phyloP scores from a whole-genome alignment of 768 basidiomycete genomes.

The Trametes elegans region DNA sequence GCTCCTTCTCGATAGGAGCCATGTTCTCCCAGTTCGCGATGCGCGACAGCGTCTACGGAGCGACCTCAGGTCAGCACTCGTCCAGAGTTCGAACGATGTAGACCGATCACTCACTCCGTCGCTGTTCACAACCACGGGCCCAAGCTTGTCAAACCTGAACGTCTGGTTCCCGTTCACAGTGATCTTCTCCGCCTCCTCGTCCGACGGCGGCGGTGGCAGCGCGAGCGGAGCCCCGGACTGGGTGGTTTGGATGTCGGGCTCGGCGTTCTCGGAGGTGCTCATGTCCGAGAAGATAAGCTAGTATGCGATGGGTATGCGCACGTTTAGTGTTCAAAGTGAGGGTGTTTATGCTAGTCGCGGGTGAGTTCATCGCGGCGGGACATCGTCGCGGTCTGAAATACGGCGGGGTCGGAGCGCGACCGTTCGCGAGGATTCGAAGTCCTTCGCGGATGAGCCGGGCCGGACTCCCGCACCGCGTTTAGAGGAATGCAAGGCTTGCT shows the following conservation, averaged over 20 bases:
- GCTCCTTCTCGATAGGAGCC: conserved; percentile 54
- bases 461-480: not conserved
- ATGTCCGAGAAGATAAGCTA: not conserved
- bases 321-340: not conserved
- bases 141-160: conserved; percentile 56
- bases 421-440: conserved; percentile 2
- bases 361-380: too few relatives aligned
- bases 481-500: not conserved
- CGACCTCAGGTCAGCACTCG: not conserved
- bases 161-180: conserved; percentile 23
- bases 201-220: conserved; percentile 6
- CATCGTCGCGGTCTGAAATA: too few relatives aligned
- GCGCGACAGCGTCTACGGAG: conserved; percentile 55
- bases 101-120: conserved; percentile 49
- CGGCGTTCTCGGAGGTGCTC: not conserved
- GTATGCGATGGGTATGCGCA: too few relatives aligned
- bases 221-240: conserved; percentile 1
- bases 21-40: conserved; percentile 65
- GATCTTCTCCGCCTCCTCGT: conserved; percentile 9
- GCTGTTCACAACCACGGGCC: conserved; percentile 67
- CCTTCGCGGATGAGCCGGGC: not conserved
- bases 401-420: too few relatives aligned
- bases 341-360: not conserved
- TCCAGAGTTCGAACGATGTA: not conserved
- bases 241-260: not conserved